Evolutionary conservation across 768 basidiomycete species (phyloP), one percentile per base, ranked within the genome.

Genomic region (Macrocybe gigantea): DNA sequence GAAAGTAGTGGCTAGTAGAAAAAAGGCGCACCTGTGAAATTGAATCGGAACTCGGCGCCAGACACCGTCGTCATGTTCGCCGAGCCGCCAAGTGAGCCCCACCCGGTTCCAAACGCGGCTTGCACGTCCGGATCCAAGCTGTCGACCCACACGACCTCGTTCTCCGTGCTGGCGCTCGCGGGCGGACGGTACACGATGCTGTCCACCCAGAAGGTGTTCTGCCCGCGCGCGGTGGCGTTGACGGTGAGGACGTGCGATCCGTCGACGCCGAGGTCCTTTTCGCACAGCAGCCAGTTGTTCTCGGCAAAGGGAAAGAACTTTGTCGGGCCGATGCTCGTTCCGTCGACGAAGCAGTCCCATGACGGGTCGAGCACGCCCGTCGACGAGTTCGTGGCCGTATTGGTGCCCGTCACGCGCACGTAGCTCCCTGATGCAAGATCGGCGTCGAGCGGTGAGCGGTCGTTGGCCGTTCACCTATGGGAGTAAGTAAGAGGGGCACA

Each of bases 251-350:
- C 49, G 44, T 70, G 68, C 3, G 57, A 38, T 9, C 56, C 57
- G 32, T 61, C 53, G 9, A 48, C 22, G 10, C 67, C 46, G 42
- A 49, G 46, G n/a, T 53, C 39, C 8, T 45, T 46, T 6, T 49
- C 49, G 49, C 68, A 69, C 10, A 69, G 50, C 2, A 22, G 6
- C 64, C 63, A 66, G 54, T 66, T 67, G 38, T 69, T 68, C 42
- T 69, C 65, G 5, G 42, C 11, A 15, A 45, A 52, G 10, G 34
- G 35, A 44, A 61, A 60, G 7, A 61, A 52, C 6, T 54, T 22
- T 7, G 51, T 53, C 8, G 56, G 42, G 11, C 47, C 47, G 22
- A 63, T 59, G 12, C 49, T 55, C 12, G 52, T 49, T 6, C 49
- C 48, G 53, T 69, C 65, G 34, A 69, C 47, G 47, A 60, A 60